Evolutionary conservation across 192 early-diverging fungal species (phyloP).

Genomic region (Gaertneriomyces semiglobifer): DNA sequence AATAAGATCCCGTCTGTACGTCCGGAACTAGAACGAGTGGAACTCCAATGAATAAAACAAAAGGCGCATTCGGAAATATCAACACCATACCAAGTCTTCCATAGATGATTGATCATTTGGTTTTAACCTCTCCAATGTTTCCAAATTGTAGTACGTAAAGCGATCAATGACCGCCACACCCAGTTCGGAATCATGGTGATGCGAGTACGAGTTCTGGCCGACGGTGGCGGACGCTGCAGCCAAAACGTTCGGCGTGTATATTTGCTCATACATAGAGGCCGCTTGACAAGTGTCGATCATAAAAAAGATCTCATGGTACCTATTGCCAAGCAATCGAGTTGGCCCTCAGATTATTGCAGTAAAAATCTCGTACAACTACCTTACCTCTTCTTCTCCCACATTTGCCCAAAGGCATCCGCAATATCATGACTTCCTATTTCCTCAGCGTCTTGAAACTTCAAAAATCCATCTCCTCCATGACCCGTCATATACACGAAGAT

Average conservation of each 20-base stretch:
- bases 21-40: slow-evolving; percentile 58
- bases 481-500: slow-evolving; percentile 98
- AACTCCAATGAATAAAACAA: not conserved
- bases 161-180: slow-evolving; percentile 98
- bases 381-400: slow-evolving; percentile 89
- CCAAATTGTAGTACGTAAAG: slow-evolving; percentile 93
- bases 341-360: no score
- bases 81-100: slow-evolving; percentile 59
- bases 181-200: slow-evolving; percentile 86
- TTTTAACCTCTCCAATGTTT: slow-evolving; percentile 84
- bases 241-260: slow-evolving; percentile 90
- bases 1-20: slow-evolving; percentile 74
- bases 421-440: slow-evolving; percentile 95
- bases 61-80: not conserved
- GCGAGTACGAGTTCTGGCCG: slow-evolving; percentile 92
- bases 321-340: slow-evolving; percentile 6
- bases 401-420: slow-evolving; percentile 95
- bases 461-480: slow-evolving; percentile 96
- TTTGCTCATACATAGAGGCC: slow-evolving; percentile 90
- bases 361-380: not conserved
- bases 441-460: slow-evolving; percentile 99
- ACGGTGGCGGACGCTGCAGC: slow-evolving; percentile 82
- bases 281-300: slow-evolving; percentile 99
- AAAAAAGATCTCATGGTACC: slow-evolving; percentile 98
- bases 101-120: slow-evolving; percentile 74